These are phyloP conservation scores for Barnettozyma pratensis DNA, from an alignment of 805 yeast genomes.

Conservation along the genomic window DNA sequence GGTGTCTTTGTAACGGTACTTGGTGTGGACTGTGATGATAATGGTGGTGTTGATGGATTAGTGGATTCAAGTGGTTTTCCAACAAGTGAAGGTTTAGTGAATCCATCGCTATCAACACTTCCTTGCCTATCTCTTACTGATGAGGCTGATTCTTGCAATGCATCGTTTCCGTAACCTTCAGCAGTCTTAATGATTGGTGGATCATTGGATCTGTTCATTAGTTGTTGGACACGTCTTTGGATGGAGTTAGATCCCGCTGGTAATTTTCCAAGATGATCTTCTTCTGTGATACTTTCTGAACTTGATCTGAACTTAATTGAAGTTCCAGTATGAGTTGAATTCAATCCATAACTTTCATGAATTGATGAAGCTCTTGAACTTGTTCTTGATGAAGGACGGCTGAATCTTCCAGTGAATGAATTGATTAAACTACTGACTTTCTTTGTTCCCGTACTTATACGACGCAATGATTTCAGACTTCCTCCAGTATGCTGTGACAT, in stretches of 20 bases:
- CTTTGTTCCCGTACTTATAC: slow-evolving; percentile 24
- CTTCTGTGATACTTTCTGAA: slow-evolving; percentile 23
- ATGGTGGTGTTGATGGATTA: slow-evolving; percentile 20
- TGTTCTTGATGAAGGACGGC: slow-evolving; percentile 22
- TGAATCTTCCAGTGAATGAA: slow-evolving; percentile 24
- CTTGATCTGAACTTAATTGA: slow-evolving; percentile 15
- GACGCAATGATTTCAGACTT: slow-evolving; percentile 24
- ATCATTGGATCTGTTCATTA: slow-evolving; percentile 31
- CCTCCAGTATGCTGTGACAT: slow-evolving; percentile 30
- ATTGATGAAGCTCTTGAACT: slow-evolving; percentile 26
- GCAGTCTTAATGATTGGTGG: slow-evolving; percentile 60
- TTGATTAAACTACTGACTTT: slow-evolving; percentile 19
- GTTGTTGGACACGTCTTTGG: slow-evolving; percentile 25
- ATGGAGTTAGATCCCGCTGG: slow-evolving; percentile 21
- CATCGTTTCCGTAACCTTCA: slow-evolving; percentile 74
- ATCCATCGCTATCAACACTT: slow-evolving; percentile 23
- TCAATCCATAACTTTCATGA: slow-evolving; percentile 20
- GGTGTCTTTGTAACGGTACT: slow-evolving; percentile 23
- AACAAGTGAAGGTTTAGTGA: slow-evolving; percentile 20
- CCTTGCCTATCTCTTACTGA: not conserved
- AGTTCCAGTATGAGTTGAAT: slow-evolving; percentile 12
- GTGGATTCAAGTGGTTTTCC: slow-evolving; percentile 9
- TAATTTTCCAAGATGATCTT: slow-evolving; percentile 7
- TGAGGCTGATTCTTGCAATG: slow-evolving; percentile 31
- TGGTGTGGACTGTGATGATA: slow-evolving; percentile 23